Conservation (phyloP, 139 green algal genomes). For the Closterium sp. region DNA sequence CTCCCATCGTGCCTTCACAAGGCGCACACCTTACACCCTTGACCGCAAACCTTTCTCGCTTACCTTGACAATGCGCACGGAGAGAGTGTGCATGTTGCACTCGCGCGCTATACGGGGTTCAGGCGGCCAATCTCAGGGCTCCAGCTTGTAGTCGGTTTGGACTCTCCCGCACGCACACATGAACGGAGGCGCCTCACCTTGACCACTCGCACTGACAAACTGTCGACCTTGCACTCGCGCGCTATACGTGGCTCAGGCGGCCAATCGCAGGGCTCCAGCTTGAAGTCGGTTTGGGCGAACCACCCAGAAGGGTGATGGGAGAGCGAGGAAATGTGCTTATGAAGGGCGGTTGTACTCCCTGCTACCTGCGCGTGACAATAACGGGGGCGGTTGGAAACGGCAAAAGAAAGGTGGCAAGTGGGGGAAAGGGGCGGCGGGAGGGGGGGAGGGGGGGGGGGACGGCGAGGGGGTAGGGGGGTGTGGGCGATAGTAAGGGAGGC, state of each 20-base stretch:
- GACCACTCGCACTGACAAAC: background rate
- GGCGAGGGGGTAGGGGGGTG: too few species aligned
- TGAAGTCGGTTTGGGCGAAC: constrained; percentile 48
- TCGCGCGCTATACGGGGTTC: constrained; percentile 2
- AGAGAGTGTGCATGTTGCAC: constrained; percentile 16
- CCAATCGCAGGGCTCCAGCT: constrained; percentile 36
- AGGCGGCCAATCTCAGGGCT: background rate
- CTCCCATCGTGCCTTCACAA: too few species aligned
- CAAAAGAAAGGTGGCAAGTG: too few species aligned
- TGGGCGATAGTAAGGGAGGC: too few species aligned
- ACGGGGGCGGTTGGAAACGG: background rate
- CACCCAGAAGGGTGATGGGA: constrained; percentile 2
- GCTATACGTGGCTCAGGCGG: background rate
- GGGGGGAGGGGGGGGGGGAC: too few species aligned
- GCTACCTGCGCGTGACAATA: constrained; percentile 19
- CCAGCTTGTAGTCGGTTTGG: too few species aligned
- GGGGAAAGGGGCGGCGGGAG: too few species aligned
- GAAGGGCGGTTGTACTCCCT: constrained; percentile 12
- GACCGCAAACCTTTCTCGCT: background rate
- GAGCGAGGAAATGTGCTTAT: constrained; percentile 25
- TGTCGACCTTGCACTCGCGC: background rate
- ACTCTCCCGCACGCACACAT: too few species aligned
- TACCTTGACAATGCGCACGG: constrained; percentile 45
- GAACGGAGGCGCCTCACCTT: too few species aligned
- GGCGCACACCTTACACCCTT: too few species aligned